phyloP scores from a whole-genome alignment of 2,329 filamentous ascomycete genomes.

The Rachicladosporium sp. region DNA sequence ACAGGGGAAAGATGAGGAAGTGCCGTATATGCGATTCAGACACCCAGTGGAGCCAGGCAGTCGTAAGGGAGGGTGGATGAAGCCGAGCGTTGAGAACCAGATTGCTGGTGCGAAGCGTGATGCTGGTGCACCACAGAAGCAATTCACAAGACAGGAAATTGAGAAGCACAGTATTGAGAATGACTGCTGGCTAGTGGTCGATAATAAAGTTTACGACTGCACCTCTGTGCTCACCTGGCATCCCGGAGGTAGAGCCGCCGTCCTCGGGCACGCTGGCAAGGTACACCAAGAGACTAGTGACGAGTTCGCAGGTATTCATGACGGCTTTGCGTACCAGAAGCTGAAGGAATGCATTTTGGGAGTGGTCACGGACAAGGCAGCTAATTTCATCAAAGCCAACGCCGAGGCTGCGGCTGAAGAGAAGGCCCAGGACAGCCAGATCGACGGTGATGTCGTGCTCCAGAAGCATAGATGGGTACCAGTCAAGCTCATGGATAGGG shows the following conservation, averaged over 20 bases:
- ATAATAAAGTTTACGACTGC: slow-evolving; percentile 40
- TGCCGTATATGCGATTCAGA: slow-evolving; percentile 29
- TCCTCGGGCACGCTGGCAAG: slow-evolving; percentile 38
- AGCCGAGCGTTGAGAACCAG: slow-evolving; percentile 33
- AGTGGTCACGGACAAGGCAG: slow-evolving; percentile 37
- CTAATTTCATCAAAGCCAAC: slow-evolving; percentile 34
- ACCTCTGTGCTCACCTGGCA: slow-evolving; percentile 38
- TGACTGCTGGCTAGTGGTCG: slow-evolving; percentile 43
- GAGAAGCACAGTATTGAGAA: slow-evolving; percentile 37
- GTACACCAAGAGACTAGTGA: slow-evolving; percentile 38
- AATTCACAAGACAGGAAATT: slow-evolving; percentile 42
- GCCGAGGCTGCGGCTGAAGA: slow-evolving; percentile 31
- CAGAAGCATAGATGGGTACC: slow-evolving; percentile 37
- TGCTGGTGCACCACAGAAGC: slow-evolving; percentile 34
- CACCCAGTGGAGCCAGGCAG: slow-evolving; percentile 36
- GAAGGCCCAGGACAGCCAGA: slow-evolving; percentile 17
- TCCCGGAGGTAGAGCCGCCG: slow-evolving; percentile 37
- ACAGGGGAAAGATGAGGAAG: slow-evolving; percentile 18
- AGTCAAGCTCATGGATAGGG: slow-evolving; percentile 28
- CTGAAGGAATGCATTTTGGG: slow-evolving; percentile 41
- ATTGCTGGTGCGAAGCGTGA: slow-evolving; percentile 34
- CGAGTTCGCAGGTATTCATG: slow-evolving; percentile 40
- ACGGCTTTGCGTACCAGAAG: slow-evolving; percentile 39
- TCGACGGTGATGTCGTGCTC: slow-evolving; percentile 24
- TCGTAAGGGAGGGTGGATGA: slow-evolving; percentile 40